Evolutionary conservation across 2,329 filamentous ascomycete species (phyloP).

Genomic region (Aspergillus clavatus): DNA sequence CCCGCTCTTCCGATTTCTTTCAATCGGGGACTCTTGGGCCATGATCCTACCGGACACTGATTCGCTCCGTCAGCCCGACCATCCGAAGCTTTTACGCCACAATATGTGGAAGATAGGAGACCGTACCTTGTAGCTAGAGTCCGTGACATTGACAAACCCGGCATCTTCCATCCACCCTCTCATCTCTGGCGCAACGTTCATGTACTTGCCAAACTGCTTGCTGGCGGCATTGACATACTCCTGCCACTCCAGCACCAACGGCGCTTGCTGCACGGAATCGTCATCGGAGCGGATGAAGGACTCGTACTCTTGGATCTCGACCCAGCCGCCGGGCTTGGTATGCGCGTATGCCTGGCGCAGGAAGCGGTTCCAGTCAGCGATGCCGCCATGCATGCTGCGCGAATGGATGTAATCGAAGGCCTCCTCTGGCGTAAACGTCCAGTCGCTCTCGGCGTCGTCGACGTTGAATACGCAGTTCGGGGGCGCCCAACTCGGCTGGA

Average conservation of each 20-base stretch:
- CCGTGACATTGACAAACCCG: conserved; percentile 31
- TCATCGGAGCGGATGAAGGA: conserved; percentile 27
- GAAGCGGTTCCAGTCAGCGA: conserved; percentile 31
- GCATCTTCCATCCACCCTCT: conserved; percentile 23
- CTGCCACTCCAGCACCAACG: conserved; percentile 26
- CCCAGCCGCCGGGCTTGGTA: conserved; percentile 33
- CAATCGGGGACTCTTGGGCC: conserved; percentile 29
- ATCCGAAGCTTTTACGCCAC: too few relatives aligned
- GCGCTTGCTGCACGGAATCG: conserved; percentile 24
- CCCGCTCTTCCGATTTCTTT: conserved; percentile 35
- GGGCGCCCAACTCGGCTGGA: conserved; percentile 40
- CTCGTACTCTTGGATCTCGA: conserved; percentile 35
- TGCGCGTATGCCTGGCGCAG: conserved; percentile 29
- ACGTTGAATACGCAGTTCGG: conserved; percentile 50
- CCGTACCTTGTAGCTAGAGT: conserved; percentile 34
- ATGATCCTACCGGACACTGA: conserved; percentile 32
- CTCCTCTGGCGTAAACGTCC: conserved; percentile 35
- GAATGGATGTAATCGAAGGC: conserved; percentile 40
- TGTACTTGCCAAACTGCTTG: conserved; percentile 29
- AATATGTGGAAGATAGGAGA: background rate
- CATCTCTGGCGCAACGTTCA: conserved; percentile 32
- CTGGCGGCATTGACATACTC: conserved; percentile 27
- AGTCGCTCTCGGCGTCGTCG: conserved; percentile 39
- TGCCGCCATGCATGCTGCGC: conserved; percentile 34
- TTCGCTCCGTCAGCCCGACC: conserved; percentile 6